Conservation (phyloP, 2,329 filamentous ascomycete genomes). For the Colletotrichum lentis region DNA sequence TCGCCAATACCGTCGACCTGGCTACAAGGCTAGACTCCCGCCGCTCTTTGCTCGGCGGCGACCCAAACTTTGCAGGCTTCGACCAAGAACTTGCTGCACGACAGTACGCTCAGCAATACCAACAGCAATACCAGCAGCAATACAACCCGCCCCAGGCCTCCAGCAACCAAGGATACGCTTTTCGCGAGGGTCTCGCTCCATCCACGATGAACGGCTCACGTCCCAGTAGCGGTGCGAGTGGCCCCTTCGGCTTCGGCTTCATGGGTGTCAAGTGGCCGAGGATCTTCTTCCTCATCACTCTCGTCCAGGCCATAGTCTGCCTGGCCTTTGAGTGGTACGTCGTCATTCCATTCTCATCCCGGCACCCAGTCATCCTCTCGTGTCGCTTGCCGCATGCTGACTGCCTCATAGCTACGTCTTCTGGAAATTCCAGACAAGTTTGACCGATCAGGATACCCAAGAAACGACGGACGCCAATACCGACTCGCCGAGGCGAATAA, state of each 20-base stretch:
- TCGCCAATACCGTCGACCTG: slow-evolving; percentile 44
- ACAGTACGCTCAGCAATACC: slow-evolving; percentile 44
- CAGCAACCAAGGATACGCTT: slow-evolving; percentile 45
- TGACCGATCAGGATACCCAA: slow-evolving; percentile 45
- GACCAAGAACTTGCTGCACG: slow-evolving; percentile 36
- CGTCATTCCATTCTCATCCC: background rate
- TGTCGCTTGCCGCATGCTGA: background rate
- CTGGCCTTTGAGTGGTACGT: slow-evolving; percentile 87
- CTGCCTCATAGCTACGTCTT: slow-evolving; percentile 79
- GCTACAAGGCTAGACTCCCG: slow-evolving; percentile 53
- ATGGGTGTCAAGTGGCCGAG: slow-evolving; percentile 89
- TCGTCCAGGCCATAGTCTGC: slow-evolving; percentile 80
- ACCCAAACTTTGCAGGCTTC: slow-evolving; percentile 47
- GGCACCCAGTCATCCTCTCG: background rate
- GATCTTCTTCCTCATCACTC: slow-evolving; percentile 77
- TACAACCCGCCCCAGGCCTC: slow-evolving; percentile 38
- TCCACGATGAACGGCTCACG: slow-evolving; percentile 43
- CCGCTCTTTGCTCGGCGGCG: slow-evolving; percentile 51
- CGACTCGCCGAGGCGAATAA: slow-evolving; percentile 71
- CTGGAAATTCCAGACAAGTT: slow-evolving; percentile 77
- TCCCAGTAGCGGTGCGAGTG: slow-evolving; percentile 39
- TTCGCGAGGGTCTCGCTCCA: slow-evolving; percentile 49
- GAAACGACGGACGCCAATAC: slow-evolving; percentile 51
- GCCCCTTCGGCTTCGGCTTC: slow-evolving; percentile 65
- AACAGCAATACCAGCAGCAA: slow-evolving; percentile 39